A percentile compares a stretch with the other conserved stretches of the same genome.
Conservation (phyloP, 2,329 filamentous ascomycete genomes). For the Fusarium pilosicola region DNA sequence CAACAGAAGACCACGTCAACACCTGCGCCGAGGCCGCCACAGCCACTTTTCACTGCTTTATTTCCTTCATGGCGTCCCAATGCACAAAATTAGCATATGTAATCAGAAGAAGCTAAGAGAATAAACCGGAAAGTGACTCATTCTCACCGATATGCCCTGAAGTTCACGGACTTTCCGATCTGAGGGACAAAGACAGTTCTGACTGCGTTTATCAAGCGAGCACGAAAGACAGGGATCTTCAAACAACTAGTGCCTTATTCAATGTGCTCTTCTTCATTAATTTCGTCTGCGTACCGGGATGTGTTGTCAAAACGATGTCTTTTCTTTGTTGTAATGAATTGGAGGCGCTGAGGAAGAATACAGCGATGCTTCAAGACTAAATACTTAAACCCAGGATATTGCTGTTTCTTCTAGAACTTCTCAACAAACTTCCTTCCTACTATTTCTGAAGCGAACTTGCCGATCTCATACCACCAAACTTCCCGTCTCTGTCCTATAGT, state of each 20-base stretch:
- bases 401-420: not conserved
- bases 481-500: not conserved
- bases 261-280: fast-evolving
- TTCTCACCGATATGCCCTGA: not conserved
- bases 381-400: not conserved
- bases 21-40: not conserved
- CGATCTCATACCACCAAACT: no score
- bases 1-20: not conserved
- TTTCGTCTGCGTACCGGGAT: not conserved
- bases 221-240: fast-evolving
- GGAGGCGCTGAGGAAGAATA: not conserved
- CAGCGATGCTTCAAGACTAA: fast-evolving
- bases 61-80: fast-evolving
- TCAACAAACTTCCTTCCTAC: fast-evolving
- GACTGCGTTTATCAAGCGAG: fast-evolving
- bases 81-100: fast-evolving
- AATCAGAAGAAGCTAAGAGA: not conserved
- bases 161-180: fast-evolving
- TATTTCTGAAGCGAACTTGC: fast-evolving
- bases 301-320: no score
- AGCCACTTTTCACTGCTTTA: not conserved
- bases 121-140: not conserved
- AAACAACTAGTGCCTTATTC: not conserved
- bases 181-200: not conserved
- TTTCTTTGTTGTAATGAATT: not conserved